phyloP scores from a whole-genome alignment of 2,329 filamentous ascomycete species.

The Chaetomiaceae sp. region DNA sequence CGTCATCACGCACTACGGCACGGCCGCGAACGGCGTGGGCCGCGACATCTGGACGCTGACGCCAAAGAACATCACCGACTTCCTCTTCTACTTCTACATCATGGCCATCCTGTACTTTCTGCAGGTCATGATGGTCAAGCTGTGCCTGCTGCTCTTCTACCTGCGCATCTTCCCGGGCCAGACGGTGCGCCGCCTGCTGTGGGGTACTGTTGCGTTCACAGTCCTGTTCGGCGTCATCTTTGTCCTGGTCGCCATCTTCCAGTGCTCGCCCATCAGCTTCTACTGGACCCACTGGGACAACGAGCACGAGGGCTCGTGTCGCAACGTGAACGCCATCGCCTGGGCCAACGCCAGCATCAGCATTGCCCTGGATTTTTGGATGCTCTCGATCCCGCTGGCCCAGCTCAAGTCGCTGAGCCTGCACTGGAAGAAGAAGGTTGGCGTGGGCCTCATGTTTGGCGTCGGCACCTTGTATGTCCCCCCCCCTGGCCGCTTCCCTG shows the following conservation, averaged over 20 bases:
- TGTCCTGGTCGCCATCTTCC: constrained; percentile 38
- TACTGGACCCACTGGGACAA: constrained; percentile 52
- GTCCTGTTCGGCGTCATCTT: constrained; percentile 36
- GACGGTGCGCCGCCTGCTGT: constrained; percentile 35
- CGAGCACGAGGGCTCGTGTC: constrained; percentile 41
- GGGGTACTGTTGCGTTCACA: constrained; percentile 36
- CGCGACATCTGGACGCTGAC: constrained; percentile 29
- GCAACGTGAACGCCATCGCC: constrained; percentile 41
- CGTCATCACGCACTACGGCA: constrained; percentile 12
- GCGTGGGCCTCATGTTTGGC: constrained; percentile 43
- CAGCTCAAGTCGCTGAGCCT: constrained; percentile 37
- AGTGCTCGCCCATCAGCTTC: constrained; percentile 45
- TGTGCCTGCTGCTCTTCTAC: constrained; percentile 48
- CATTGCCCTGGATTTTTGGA: constrained; percentile 39
- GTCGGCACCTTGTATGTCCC: constrained; percentile 36
- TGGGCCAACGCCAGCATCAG: constrained; percentile 45
- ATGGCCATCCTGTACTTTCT: constrained; percentile 39
- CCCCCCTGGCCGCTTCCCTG: no score
- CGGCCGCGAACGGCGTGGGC: constrained; percentile 23
- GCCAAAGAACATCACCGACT: constrained; percentile 25
- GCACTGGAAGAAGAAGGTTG: constrained; percentile 43
- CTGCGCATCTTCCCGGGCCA: constrained; percentile 44
- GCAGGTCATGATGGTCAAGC: constrained; percentile 41
- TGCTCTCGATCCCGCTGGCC: constrained; percentile 39
- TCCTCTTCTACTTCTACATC: constrained; percentile 25